Evolutionary conservation across 1,284 basidiomycete genomes (phyloP), one percentile per base, ranked within the genome.

Genomic region (Cutaneotrichosporon sp.): DNA sequence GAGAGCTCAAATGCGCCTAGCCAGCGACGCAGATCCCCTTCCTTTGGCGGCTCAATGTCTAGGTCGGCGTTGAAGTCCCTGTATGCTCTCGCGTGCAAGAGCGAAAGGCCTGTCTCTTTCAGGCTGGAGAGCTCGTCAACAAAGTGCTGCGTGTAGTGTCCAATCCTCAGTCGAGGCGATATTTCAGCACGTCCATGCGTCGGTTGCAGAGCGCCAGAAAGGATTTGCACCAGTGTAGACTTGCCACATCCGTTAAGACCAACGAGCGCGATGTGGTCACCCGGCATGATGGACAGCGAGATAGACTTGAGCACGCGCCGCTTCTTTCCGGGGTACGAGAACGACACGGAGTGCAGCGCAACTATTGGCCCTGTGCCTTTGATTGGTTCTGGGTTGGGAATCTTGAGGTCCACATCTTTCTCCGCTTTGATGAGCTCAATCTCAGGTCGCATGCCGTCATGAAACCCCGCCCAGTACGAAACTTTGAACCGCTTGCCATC

Each of bases 401-500:
- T 72, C 24, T 64, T 65, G 47, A 84, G 75, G 37, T 76, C 75
- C 20, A 82, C 76, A 1, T 71, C 69, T 31, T 74, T 70, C 35
- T 85, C 83, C 7, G 67, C 62, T 22, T 76, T 75, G 24, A 81
- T 78, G n/a, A 82, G 72, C 25, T 78, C 74, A 51, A 83, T 75
- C 46, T 78, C 79, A n/a, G 62, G 75, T 26, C 83, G 77, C 17
- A 62, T 71, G 3, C 76, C 74, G 5, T 70, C 34, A 61, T 79
- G 75, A 59, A 75, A 85, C 0, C 82, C 82, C 1, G 65, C 74
- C 46, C 77, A 61, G 63, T 86, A 14, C 83, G 76, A 60, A 32
- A 85, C 76, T 71, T 85, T 86, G 76, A 85, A 86, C 10, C 80
- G 76, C 38, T 65, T 66, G 2, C 79, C 79, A 49, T 77, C 78